Conservation (phyloP, 1,284 basidiomycete species). For the Rhodotorula sp. region DNA sequence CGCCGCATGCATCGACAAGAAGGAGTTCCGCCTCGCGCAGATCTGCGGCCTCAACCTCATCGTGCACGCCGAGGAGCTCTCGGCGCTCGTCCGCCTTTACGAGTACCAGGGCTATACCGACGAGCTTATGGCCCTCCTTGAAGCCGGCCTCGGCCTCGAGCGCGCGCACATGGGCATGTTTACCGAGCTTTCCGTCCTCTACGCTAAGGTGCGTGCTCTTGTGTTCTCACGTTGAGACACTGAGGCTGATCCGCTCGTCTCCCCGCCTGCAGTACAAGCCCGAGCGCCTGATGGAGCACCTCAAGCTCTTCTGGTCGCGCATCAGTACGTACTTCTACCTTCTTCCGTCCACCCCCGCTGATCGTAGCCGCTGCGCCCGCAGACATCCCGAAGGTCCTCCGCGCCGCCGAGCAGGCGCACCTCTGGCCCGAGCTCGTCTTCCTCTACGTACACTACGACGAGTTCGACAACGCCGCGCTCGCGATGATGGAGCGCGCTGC, state of each 20-base stretch:
- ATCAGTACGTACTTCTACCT: constrained; percentile 81
- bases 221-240: no score
- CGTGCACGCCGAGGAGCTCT: constrained; percentile 76
- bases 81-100: constrained; percentile 74
- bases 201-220: constrained; percentile 66
- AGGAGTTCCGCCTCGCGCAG: constrained; percentile 95
- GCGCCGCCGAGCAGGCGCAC: constrained; percentile 91
- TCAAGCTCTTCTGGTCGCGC: constrained; percentile 95
- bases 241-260: neutral
- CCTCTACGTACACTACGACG: constrained; percentile 95
- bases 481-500: constrained; percentile 97
- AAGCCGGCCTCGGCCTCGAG: constrained; percentile 92
- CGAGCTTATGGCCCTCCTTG: constrained; percentile 85
- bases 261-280: constrained; percentile 68
- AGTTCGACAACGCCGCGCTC: constrained; percentile 84
- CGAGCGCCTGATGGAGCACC: constrained; percentile 97
- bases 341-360: neutral
- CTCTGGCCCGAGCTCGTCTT: constrained; percentile 98
- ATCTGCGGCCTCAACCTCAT: constrained; percentile 88
- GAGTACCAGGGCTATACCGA: constrained; percentile 93
- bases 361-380: neutral
- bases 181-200: constrained; percentile 89
- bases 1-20: constrained; percentile 95
- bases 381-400: constrained; percentile 70
- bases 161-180: constrained; percentile 85